These are phyloP conservation scores for Nyctanthes arbortristis DNA, from an alignment of 257 asterid genomes.

Conservation along the genomic window DNA sequence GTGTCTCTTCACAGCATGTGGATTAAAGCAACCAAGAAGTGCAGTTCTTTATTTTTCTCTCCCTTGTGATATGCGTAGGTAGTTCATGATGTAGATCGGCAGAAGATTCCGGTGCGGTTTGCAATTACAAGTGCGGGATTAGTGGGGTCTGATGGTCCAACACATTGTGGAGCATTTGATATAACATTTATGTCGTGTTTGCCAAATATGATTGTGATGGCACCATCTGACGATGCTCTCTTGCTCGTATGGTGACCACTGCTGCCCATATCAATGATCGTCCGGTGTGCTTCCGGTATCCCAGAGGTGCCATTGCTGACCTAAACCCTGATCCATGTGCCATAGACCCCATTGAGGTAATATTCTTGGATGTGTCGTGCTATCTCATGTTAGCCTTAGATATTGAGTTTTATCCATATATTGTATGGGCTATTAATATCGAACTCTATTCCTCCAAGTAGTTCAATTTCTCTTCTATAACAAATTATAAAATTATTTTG, in stretches of 20 bases:
- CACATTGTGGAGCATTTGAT: slow-evolving; percentile 79
- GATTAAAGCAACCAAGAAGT: not conserved
- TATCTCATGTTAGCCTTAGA: not conserved
- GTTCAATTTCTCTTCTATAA: not conserved
- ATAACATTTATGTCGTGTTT: slow-evolving; percentile 84
- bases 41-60: not conserved
- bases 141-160: slow-evolving; percentile 81
- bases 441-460: not conserved
- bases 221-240: slow-evolving; percentile 86
- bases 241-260: slow-evolving; percentile 75
- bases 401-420: not conserved
- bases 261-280: slow-evolving; percentile 64
- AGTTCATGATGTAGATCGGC: slow-evolving; percentile 87
- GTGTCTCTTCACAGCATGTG: too few species aligned
- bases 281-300: slow-evolving; percentile 86
- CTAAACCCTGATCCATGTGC: slow-evolving; percentile 25
- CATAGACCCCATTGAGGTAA: slow-evolving; percentile 71
- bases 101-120: slow-evolving; percentile 82
- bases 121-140: slow-evolving; percentile 76
- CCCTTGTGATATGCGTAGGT: slow-evolving; percentile 44
- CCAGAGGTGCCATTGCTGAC: slow-evolving; percentile 67
- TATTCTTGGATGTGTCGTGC: not conserved
- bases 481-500: not conserved
- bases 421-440: not conserved
- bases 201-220: slow-evolving; percentile 97